Evolutionary conservation across 2,329 filamentous ascomycete species (phyloP), one percentile per base, ranked within the genome.

Genomic region (Xylariaceae sp.): DNA sequence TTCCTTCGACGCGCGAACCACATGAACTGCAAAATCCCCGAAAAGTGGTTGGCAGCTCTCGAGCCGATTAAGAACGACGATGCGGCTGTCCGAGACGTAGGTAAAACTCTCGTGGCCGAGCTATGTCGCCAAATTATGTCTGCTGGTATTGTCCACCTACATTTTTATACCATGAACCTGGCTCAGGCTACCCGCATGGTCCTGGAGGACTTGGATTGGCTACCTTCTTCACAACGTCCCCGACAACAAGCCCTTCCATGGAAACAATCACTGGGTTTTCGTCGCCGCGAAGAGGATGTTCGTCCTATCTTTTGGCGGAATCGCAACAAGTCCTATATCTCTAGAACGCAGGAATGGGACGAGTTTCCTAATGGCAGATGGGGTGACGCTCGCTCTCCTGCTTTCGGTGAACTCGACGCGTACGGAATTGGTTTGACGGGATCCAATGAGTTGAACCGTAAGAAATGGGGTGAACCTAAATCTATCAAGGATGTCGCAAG

Each of bases 161-260:
- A 99, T 72, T 99, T 99, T 73, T 99, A 99, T 76, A 99, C 94
- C 56, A 99, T 99, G 94, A 99, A 99, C 73, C 80, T 99, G 18
- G 92, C 91, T 10, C 90, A 95, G 71, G 89, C 94, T 47, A 96
- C 92, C 1, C 86, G 88, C 64, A 92, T 96, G 87, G 85, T 99
- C 21, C 80, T 99, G 13, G 92, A 97, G 64, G 92, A 96, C 70
- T 79, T 99, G 21, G 79, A 85, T 50, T 83, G 96, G 72, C 80
- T 89, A 47, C 92, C 94, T 1, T 88, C 87, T 18, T 77, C 83
- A 7, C 84, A 88, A 58, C 85, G 86, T 29, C 90, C 92, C 3
- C 77, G 91, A 49, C 89, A 92, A 70, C 92, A 94, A 66, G 83
- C 91, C n/a, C 80, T 99, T 15, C 94, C 94, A 6, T 99, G 95